Base-by-base conservation (phyloP, 2,329 filamentous ascomycete genomes). In the Rhytidhysteron rufulum region DNA sequence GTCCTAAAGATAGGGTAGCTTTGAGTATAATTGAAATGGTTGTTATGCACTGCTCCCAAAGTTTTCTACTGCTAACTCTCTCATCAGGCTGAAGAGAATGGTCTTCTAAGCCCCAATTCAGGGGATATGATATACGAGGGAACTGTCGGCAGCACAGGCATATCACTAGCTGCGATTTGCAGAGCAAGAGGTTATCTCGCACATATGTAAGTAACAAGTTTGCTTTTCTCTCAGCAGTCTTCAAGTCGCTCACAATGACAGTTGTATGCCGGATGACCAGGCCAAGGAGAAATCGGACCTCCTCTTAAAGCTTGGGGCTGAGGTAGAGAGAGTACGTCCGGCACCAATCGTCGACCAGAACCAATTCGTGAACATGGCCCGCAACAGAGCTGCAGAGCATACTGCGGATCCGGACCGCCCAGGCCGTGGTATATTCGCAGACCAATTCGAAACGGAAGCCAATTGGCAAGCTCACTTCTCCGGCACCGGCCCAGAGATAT, bases 61-160 rank as follows among this genome's bases (percentile, higher is more conserved):
- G 16, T 7, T 11, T 15, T 13, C 15, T 34, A 5, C 9, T 27
- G 10, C 20, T 40, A n/a, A 19, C 18, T 13, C 34, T 21, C 20
- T 20, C 21, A 4, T 13, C 13, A 82, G 63, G 93, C 90, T 31
- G 93, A 98, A 72, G 76, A 80, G 45, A 70, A 78, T 35, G 89
- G 89, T 2, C 72, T 90, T 15, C 69, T 98, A 33, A 77, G 75
- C 0, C 91, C 93, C 0, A 74, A 85, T 51, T 83, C 85, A 17
- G 91, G 91, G 45, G 93, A 98, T 64, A 94, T 87, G 31, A 89
- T 98, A 57, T 98, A 97, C 67, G 93, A 98, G 71, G 93, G 93
- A 50, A 98, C 93, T 1, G 90, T 95, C 13, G 93, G 93, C 44
- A 95, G 88, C 60, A 98, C 93, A 0, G 51, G 93, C 17, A 97